These are phyloP conservation scores for Cryphonectria nitschkei DNA, from an alignment of 2,329 filamentous ascomycete genomes.

Conservation along the genomic window DNA sequence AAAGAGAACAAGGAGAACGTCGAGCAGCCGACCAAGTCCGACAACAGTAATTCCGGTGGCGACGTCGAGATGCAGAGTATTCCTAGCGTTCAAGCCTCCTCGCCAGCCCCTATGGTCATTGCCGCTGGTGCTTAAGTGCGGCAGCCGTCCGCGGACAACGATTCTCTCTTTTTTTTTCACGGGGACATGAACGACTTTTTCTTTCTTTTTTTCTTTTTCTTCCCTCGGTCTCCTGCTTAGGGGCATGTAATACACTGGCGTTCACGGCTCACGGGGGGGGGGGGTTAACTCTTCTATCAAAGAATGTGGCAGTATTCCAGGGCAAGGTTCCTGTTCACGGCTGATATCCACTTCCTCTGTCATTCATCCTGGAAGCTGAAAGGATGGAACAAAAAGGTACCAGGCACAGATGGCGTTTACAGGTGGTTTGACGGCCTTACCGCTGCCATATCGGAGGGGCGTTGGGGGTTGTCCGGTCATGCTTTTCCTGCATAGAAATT, in stretches of 20 bases:
- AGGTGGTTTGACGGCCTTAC: conserved; percentile 1
- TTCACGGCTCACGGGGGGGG: conserved; percentile 1
- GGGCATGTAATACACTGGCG: conserved; percentile 14
- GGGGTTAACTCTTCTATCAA: not conserved
- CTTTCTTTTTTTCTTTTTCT: too few relatives aligned
- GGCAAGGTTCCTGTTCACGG: not conserved
- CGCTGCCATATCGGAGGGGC: not conserved
- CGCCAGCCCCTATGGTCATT: conserved; percentile 54
- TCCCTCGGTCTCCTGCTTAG: not conserved
- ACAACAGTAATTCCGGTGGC: conserved; percentile 42
- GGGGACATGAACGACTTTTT: not conserved
- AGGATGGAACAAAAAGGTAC: not conserved
- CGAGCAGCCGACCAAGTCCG: conserved; percentile 50
- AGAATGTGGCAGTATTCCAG: not conserved
- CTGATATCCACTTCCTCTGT: conserved; percentile 2
- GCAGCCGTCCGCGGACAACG: not conserved
- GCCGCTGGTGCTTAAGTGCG: conserved; percentile 45
- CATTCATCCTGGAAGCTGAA: not conserved
- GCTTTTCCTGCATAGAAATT: conserved; percentile 5
- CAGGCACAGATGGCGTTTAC: conserved; percentile 10
- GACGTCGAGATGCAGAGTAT: conserved; percentile 59
- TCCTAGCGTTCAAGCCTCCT: conserved; percentile 55
- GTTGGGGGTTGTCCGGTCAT: conserved; percentile 7
- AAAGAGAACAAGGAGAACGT: conserved; percentile 67
- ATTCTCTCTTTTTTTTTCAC: not conserved